phyloP scores from a whole-genome alignment of 352 stramenopile genomes.

The Globisporangium rhizosaccharum region DNA sequence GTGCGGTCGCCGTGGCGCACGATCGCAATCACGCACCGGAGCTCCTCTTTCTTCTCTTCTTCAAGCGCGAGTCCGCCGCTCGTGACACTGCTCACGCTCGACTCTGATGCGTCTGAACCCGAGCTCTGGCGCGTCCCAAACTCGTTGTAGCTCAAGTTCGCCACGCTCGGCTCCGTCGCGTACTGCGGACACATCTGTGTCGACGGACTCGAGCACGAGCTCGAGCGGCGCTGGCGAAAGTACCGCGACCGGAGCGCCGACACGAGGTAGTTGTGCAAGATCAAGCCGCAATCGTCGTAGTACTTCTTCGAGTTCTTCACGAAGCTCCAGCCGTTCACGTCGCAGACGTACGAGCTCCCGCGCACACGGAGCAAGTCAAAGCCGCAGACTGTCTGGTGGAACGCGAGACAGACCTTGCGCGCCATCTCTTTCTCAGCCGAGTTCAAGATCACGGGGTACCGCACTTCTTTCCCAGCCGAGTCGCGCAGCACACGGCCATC shows the following conservation, averaged over 20 bases:
- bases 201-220: slow-evolving; percentile 26
- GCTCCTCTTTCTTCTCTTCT: slow-evolving; percentile 90
- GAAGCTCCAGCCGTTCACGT: slow-evolving; percentile 99
- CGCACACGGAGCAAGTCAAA: slow-evolving; percentile 97
- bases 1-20: slow-evolving; percentile 98
- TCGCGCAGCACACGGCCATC: slow-evolving; percentile 94
- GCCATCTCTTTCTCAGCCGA: slow-evolving; percentile 98
- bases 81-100: slow-evolving; percentile 52
- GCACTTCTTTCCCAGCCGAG: slow-evolving; percentile 96
- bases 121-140: slow-evolving; percentile 44
- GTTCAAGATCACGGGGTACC: slow-evolving; percentile 99
- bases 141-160: slow-evolving; percentile 21
- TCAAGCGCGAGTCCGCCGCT: slow-evolving; percentile 37
- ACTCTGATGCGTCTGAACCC: slow-evolving; percentile 61
- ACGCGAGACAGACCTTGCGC: slow-evolving; percentile 90
- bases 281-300: slow-evolving; percentile 97
- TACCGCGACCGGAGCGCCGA: slow-evolving; percentile 73
- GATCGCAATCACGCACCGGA: slow-evolving; percentile 98
- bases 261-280: slow-evolving; percentile 90
- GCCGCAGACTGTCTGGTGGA: slow-evolving; percentile 98
- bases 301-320: slow-evolving; percentile 98
- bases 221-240: slow-evolving; percentile 67
- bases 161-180: slow-evolving; percentile 45
- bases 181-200: slow-evolving; percentile 80
- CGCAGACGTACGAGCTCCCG: slow-evolving; percentile 95